Evolutionary conservation across 31 red algal genomes (phyloP), one percentile per base, ranked within the genome.

Genomic region (Endocladia muricata): DNA sequence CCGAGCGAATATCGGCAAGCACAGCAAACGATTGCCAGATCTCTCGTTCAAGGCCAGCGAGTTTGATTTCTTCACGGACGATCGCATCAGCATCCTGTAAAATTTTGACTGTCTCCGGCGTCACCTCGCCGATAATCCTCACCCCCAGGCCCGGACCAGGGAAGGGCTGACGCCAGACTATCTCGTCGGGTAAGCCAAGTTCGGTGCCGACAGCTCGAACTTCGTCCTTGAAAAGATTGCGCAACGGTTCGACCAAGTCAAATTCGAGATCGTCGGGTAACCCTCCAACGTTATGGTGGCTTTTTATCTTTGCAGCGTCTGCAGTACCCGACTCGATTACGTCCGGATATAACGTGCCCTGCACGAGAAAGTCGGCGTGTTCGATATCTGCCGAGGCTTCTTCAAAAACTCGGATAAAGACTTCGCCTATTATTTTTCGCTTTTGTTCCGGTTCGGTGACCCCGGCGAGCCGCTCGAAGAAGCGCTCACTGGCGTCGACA

Each of bases 231-330:
- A 86, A 86, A 17, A 86, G 76, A 3, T 61, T 35, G 28, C 82
- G 75, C 17, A 86, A 55, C 9, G 82, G 82, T 26, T 86, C 82
- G n/a, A 86, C 49, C 21, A 86, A 41, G 33, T 86, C 30, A 31
- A 86, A 74, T 15, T 82, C 13, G 74, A 86, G 57, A n/a, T 62
- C 57, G 1, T 80, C 76, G n/a, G 82, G 82, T 34, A 86, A 51
- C 33, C 82, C 82, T 33, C 82, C 82, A 3, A 86, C 82, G 59
- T 86, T 86, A 42, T 86, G 82, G 29, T 86, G 82, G 17, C 73
- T 81, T 63, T 86, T 86, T 30, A 86, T 86, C 34, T 73, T 86
- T 2, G 55, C 82, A 2, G 62, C 51, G 13, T 40, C 8, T 43
- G 49, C 47, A 3, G 74, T 79, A 3, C 54, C 39, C 8, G 82